These are phyloP conservation scores for Trichoderma gracile DNA, from an alignment of 2,329 filamentous ascomycete species.

Conservation along the genomic window DNA sequence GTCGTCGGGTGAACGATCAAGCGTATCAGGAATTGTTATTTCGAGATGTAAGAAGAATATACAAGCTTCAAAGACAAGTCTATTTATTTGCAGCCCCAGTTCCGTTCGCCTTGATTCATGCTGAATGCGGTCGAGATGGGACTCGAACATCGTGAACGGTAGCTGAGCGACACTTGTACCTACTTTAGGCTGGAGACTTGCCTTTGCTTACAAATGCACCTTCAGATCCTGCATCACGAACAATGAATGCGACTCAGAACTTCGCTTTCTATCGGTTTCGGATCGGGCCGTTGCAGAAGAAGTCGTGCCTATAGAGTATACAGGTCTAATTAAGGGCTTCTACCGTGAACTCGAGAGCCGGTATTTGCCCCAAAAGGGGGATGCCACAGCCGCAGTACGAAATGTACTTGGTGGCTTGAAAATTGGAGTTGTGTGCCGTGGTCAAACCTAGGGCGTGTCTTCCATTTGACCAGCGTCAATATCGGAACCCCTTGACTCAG, in stretches of 20 bases:
- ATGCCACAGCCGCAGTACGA: not conserved
- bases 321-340: not conserved
- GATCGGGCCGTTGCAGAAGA: not conserved
- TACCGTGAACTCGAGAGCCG: not conserved
- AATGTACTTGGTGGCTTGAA: conserved; percentile 15
- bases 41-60: no score
- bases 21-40: not conserved
- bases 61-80: not conserved
- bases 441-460: conserved; percentile 14
- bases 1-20: conserved; percentile 12
- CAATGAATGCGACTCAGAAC: not conserved
- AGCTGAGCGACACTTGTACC: not conserved
- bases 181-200: not conserved
- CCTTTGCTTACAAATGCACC: not conserved
- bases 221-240: not conserved
- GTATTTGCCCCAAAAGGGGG: not conserved
- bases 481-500: not conserved
- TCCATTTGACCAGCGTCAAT: not conserved
- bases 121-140: not conserved
- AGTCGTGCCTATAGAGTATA: not conserved
- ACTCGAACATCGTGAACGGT: not conserved
- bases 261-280: conserved; percentile 1
- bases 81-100: not conserved
- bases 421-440: conserved; percentile 1
- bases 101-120: not conserved